Percentiles rank a stretch among this genome's conserved stretches.
Conservation (phyloP, 73 alveolate species). For the Durusdinium trenchii region DNA sequence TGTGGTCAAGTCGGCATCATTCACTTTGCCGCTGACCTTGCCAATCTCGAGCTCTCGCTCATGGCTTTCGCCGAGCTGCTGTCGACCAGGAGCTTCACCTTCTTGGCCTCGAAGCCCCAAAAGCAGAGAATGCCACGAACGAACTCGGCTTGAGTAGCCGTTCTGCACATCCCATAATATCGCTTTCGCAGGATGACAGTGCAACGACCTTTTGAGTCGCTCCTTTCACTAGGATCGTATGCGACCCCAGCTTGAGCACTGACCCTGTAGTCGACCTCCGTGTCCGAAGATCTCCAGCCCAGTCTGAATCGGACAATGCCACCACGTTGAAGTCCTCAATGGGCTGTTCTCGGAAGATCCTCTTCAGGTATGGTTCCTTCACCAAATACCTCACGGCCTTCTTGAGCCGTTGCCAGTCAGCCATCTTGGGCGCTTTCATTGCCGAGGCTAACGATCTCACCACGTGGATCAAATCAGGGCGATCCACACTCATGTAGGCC, state of each 20-base stretch:
- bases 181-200: neutral
- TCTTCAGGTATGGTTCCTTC: neutral
- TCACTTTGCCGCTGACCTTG: neutral
- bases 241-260: neutral
- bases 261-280: neutral
- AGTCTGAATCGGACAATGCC: neutral
- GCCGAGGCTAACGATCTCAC: no score
- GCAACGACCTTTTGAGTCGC: neutral
- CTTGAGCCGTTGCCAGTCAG: neutral
- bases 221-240: neutral
- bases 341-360: neutral
- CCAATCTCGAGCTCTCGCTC: neutral
- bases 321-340: neutral
- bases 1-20: neutral
- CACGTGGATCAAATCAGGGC: neutral
- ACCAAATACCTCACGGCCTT: no score
- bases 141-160: neutral
- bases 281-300: neutral
- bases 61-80: neutral
- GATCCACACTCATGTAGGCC: neutral
- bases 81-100: neutral
- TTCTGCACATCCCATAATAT: neutral
- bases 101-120: neutral
- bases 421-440: conserved; percentile 16
- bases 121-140: neutral